These are phyloP conservation scores for Orbilia ellipsospora DNA, from an alignment of 2,329 filamentous ascomycete species.

Conservation along the genomic window DNA sequence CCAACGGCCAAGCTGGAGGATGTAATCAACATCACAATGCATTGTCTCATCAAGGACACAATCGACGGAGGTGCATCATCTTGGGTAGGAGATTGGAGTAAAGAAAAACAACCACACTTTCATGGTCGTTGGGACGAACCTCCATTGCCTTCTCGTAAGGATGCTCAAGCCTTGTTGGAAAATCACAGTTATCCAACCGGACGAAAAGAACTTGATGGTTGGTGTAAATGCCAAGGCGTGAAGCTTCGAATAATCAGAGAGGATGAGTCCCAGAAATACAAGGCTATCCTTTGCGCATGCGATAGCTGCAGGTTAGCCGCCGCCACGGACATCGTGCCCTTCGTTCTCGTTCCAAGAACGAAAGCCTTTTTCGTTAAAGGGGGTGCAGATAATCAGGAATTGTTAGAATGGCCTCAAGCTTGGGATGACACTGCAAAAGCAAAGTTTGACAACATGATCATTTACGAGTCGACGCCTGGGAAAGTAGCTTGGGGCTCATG, in stretches of 20 bases:
- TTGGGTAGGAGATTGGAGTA: constrained; percentile 40
- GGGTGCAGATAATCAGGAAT: constrained; percentile 3
- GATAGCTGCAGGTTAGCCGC: constrained; percentile 38
- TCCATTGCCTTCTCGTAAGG: constrained; percentile 16
- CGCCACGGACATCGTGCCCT: constrained; percentile 30
- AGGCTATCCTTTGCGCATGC: constrained; percentile 23
- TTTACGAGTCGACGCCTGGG: constrained; percentile 26
- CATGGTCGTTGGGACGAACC: constrained; percentile 33
- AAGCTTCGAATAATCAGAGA: constrained; percentile 30
- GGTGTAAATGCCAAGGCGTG: constrained; percentile 33
- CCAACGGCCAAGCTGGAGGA: constrained; percentile 32
- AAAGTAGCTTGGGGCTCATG: constrained; percentile 34
- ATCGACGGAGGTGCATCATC: constrained; percentile 42
- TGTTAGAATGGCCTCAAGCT: constrained; percentile 26
- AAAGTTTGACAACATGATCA: constrained; percentile 23
- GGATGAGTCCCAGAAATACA: constrained; percentile 21
- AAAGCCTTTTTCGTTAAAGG: constrained; percentile 20
- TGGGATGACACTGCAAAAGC: constrained; percentile 30
- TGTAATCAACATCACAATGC: constrained; percentile 21
- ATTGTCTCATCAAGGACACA: constrained; percentile 41
- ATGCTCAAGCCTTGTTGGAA: constrained; percentile 11
- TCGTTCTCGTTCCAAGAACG: constrained; percentile 18
- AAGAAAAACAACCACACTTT: constrained; percentile 34
- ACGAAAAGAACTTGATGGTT: constrained; percentile 37
- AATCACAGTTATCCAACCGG: constrained; percentile 28